phyloP scores from a whole-genome alignment of 2,329 filamentous ascomycete species.

The Nemania sp. region DNA sequence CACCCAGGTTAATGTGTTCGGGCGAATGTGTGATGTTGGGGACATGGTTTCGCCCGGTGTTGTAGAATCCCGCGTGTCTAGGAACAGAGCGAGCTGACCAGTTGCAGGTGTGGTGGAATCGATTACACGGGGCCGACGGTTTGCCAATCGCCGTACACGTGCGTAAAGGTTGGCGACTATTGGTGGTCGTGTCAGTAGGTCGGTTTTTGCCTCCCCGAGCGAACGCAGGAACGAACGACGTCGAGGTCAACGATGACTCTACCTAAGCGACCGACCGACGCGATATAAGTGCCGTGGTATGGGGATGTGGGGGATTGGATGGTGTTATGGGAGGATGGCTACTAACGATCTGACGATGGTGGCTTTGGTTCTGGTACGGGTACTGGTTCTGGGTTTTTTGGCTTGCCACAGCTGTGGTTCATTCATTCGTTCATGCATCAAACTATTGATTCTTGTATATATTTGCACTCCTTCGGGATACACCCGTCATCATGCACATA shows the following conservation, averaged over 20 bases:
- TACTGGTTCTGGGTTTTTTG: background rate
- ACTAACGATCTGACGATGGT: background rate
- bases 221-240: background rate
- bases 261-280: background rate
- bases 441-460: conserved; percentile 38
- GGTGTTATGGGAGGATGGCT: background rate
- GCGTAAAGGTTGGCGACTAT: conserved; percentile 47
- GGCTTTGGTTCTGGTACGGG: conserved; percentile 5
- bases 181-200: conserved; percentile 52
- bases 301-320: background rate
- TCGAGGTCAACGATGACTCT: background rate
- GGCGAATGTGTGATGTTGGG: conserved; percentile 10
- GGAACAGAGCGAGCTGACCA: conserved; percentile 32
- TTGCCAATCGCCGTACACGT: conserved; percentile 51
- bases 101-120: conserved; percentile 49
- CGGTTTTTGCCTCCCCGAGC: background rate
- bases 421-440: background rate
- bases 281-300: background rate
- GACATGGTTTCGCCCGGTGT: conserved; percentile 18
- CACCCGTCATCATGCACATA: conserved; percentile 32
- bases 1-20: background rate
- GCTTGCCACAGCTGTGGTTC: background rate
- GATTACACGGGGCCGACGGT: conserved; percentile 52
- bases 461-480: conserved; percentile 30
- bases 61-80: background rate